Evolutionary conservation across 345 rosid genomes (phyloP).

Genomic region (Melaleuca alternifolia): DNA sequence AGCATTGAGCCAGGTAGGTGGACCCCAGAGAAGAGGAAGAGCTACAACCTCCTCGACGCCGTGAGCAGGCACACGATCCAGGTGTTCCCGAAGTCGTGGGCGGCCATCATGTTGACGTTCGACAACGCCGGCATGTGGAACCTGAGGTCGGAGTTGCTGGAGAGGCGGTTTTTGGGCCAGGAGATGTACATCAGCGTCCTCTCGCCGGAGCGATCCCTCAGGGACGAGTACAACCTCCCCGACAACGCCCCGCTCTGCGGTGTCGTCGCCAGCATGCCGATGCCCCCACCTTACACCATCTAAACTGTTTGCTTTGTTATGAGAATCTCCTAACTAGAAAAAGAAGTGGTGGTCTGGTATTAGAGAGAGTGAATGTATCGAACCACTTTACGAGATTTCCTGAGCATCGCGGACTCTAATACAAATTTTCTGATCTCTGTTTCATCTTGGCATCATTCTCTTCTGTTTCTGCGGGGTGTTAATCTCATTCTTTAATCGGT

Average conservation of each 20-base stretch:
- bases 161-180: constrained; percentile 64
- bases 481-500: neutral
- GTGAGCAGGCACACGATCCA: constrained; percentile 85
- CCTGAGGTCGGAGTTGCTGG: constrained; percentile 60
- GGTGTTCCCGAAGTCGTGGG: constrained; percentile 83
- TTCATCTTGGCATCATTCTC: neutral
- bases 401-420: neutral
- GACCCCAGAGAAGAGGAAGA: constrained; percentile 66
- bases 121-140: constrained; percentile 98
- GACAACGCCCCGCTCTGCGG: constrained; percentile 55
- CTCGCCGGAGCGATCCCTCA: constrained; percentile 59
- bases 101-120: constrained; percentile 69
- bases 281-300: constrained; percentile 50
- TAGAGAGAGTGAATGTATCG: neutral
- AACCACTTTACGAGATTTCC: neutral
- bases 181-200: constrained; percentile 57
- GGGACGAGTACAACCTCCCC: constrained; percentile 79
- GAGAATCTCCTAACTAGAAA: neutral
- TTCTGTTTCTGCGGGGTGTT: neutral
- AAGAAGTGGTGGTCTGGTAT: neutral
- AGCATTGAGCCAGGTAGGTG: constrained; percentile 71
- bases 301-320: neutral
- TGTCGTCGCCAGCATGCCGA: constrained; percentile 37
- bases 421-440: neutral
- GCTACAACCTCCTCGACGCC: constrained; percentile 74